Base-by-base conservation (phyloP, 805 yeast species). In the Starmerella stellata region DNA sequence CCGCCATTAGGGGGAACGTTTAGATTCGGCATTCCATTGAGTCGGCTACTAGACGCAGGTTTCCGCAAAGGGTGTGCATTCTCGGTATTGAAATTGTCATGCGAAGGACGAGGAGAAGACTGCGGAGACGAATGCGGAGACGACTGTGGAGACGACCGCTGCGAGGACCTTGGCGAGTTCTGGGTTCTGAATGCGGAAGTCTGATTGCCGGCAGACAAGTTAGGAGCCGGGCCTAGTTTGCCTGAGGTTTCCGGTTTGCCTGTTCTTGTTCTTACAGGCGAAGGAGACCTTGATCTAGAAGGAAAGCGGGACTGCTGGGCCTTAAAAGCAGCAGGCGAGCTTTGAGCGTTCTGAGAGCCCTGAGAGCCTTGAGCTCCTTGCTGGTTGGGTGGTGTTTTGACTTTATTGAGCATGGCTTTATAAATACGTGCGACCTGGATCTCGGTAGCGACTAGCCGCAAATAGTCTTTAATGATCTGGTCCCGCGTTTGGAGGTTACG, bases 371-470 rank as follows among this genome's bases (percentile, higher is more conserved):
- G n/a, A n/a, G n/a, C n/a, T n/a, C n/a, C n/a, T n/a, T n/a, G n/a
- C n/a, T n/a, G n/a, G n/a, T n/a, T n/a, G n/a, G 23, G 21, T 4
- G 30, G 17, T 3, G 31, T 36, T 16, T 32, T 30, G 17, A 38
- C 21, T 29, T 46, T 43, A 36, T 38, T 43, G 16, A 65, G 39
- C 19, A 63, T 53, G 2, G 73, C 75, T 47, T 66, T 68, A 53
- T 67, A 75, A 9, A 77, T 68, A 36, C 85, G 57, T 9, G 69
- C 70, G n/a, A 74, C 69, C 55, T 77, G 85, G 14, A 75, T 70
- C 40, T 69, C 64, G 38, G 71, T 66, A 14, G 79, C 78, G 35
- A 76, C 48, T 34, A 58, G 64, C 17, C 57, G 59, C 23, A 75
- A 57, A 50, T 71, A 77, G 8, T 53, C 54, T 20, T 58, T 42